A percentile compares a stretch with the other conserved stretches of the same genome.
Conservation (phyloP, 306 rosid genomes). For the Adenanthera pavonina region DNA sequence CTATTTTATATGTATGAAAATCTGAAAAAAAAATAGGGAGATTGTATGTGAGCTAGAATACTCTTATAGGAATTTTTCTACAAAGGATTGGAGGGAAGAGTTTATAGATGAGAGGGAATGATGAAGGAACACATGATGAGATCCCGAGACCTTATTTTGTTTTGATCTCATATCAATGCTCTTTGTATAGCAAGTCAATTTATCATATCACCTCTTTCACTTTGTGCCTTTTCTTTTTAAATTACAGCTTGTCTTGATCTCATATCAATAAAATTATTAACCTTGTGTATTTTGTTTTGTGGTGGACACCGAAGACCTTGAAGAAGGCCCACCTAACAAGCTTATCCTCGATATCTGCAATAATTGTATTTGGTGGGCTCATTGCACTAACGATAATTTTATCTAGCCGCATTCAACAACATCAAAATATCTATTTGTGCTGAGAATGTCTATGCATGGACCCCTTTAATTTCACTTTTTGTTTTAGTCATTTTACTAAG, state of each 20-base stretch:
- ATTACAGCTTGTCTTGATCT: not conserved
- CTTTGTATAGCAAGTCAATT: not conserved
- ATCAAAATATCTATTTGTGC: constrained; percentile 8
- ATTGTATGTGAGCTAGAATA: not conserved
- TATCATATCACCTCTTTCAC: not conserved
- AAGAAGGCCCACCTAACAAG: constrained; percentile 86
- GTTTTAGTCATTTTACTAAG: not conserved
- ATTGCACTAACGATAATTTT: constrained; percentile 87
- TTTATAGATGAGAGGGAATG: constrained; percentile 14
- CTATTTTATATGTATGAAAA: not conserved
- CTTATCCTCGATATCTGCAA: constrained; percentile 63
- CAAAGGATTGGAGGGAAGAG: too few relatives aligned
- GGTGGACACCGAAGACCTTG: constrained; percentile 78
- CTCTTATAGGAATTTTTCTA: too few relatives aligned
- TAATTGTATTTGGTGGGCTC: constrained; percentile 87
- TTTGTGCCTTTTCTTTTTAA: not conserved
- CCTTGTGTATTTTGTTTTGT: constrained; percentile 40
- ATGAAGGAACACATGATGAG: constrained; percentile 15
- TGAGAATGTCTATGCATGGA: not conserved
- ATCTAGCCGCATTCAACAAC: not conserved
- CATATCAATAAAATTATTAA: constrained; percentile 12
- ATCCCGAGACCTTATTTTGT: not conserved
- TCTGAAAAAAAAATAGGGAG: constrained; percentile 19
- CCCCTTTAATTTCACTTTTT: constrained; percentile 18
- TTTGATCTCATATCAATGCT: too few relatives aligned